Conservation (phyloP, 495 filamentous ascomycete genomes). For the Aspergillus saccharolyticus region DNA sequence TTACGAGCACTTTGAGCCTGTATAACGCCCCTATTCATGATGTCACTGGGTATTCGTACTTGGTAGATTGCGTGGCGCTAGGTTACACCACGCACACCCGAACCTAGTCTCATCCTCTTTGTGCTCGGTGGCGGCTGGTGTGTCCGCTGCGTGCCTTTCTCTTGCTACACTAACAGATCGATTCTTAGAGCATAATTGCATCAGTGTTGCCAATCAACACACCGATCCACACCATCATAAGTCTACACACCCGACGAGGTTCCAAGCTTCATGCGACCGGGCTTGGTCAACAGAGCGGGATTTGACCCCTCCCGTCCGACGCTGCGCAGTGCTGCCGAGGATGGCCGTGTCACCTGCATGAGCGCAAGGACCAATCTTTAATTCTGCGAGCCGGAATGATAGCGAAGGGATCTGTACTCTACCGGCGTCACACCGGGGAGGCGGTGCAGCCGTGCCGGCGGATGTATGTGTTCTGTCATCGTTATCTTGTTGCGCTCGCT, state of each 20-base stretch:
- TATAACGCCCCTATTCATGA: constrained; percentile 1
- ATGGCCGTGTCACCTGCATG: constrained; percentile 8
- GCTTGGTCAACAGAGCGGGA: not conserved
- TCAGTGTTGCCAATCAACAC: too few relatives aligned
- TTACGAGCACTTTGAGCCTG: not conserved
- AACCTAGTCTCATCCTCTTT: not conserved
- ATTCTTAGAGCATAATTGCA: not conserved
- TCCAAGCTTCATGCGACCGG: not conserved
- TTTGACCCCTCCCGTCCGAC: constrained; percentile 1
- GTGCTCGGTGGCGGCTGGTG: not conserved
- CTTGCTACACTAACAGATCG: not conserved
- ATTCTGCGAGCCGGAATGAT: constrained; percentile 5
- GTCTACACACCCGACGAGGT: not conserved
- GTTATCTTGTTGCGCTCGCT: not conserved
- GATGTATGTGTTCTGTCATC: constrained; percentile 5
- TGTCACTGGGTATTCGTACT: not conserved
- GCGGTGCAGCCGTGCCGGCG: constrained; percentile 7
- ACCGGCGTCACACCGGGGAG: constrained; percentile 5
- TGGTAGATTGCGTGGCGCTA: not conserved
- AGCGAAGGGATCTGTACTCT: not conserved
- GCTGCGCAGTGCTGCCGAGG: constrained; percentile 5
- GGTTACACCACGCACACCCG: not conserved
- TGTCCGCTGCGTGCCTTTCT: not conserved
- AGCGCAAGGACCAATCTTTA: constrained; percentile 14
- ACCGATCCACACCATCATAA: not conserved